Base-by-base conservation (phyloP, 2,329 filamentous ascomycete genomes). In the Claviceps sp. region DNA sequence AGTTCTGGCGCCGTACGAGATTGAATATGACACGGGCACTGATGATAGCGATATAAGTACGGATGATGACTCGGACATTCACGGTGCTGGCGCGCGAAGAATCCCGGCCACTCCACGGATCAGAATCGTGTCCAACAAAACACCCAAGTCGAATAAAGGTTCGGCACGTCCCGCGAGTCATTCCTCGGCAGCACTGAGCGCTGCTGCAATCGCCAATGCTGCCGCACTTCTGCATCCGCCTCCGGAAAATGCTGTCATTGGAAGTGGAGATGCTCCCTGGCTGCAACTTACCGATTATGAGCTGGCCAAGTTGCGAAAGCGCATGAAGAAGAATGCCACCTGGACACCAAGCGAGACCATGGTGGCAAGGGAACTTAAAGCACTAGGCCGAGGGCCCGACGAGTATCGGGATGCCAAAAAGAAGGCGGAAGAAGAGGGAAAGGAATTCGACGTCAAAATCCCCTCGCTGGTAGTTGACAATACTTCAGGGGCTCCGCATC, bases 271-370 rank as follows among this genome's bases (percentile, higher is more conserved):
- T 59, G 76, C 78, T 11, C 82, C 82, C 0, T 85, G 82, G 82
- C 70, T 84, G 24, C 80, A 80, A 58, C 71, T 85, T 40, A 84
- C 81, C 6, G 70, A 74, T 16, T 84, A 78, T 56, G 82, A 85
- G 62, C 71, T 85, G 47, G 81, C 81, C 1, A 77, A 81, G 56
- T 73, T 93, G 7, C 75, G 87, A 55, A 93, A 93, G 68, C 77
- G 85, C 17, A 93, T 93, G 87, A 93, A 93, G 76, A 93, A 93
- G 74, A 93, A 93, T 61, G 85, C 87, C 0, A 83, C 87, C 4
- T 93, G 87, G 87, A 82, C 80, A 2, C 87, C 87, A 0, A 90
- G 85, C 56, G 85, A 88, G 59, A 90, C 87, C 0, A 93, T 93
- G 87, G 87, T 91, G 56, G 80, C 85, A 16, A 76, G 87, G 34